phyloP scores from a whole-genome alignment of 305 asterid genomes.

The Lippia alba region DNA sequence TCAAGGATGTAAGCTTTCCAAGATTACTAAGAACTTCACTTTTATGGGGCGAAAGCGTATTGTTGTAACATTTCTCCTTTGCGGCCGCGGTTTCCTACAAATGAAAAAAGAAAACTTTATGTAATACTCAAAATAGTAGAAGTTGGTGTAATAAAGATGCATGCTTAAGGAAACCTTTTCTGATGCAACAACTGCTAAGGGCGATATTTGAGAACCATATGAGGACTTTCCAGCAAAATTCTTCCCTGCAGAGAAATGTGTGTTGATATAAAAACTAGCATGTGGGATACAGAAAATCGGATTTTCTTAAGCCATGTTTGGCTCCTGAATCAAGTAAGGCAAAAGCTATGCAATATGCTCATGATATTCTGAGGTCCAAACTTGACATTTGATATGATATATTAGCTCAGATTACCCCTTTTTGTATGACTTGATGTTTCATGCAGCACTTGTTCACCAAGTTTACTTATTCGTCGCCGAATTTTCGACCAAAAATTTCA shows the following conservation, averaged over 20 bases:
- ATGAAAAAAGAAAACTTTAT: neutral
- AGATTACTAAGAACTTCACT: conserved; percentile 32
- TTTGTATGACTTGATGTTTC: too few species aligned
- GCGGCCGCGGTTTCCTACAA: conserved; percentile 47
- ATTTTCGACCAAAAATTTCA: neutral
- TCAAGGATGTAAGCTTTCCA: conserved; percentile 30
- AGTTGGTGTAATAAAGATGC: neutral
- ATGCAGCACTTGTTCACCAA: too few species aligned
- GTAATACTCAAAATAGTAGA: too few species aligned
- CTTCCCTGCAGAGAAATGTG: conserved; percentile 60
- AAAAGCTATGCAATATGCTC: neutral
- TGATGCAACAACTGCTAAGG: conserved; percentile 51
- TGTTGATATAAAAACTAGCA: conserved; percentile 6
- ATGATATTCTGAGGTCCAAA: neutral
- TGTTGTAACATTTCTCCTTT: conserved; percentile 40
- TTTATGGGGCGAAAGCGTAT: conserved; percentile 32
- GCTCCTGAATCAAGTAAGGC: neutral
- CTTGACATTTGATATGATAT: conserved; percentile 7
- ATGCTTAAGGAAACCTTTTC: conserved; percentile 49
- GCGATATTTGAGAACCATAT: conserved; percentile 49
- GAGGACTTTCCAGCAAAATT: conserved; percentile 57
- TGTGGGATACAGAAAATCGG: conserved; percentile 1
- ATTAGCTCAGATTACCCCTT: too few species aligned
- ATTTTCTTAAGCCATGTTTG: neutral
- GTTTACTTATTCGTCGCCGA: too few species aligned